phyloP scores from a whole-genome alignment of 2,329 filamentous ascomycete genomes.

The Clonostachys solani region DNA sequence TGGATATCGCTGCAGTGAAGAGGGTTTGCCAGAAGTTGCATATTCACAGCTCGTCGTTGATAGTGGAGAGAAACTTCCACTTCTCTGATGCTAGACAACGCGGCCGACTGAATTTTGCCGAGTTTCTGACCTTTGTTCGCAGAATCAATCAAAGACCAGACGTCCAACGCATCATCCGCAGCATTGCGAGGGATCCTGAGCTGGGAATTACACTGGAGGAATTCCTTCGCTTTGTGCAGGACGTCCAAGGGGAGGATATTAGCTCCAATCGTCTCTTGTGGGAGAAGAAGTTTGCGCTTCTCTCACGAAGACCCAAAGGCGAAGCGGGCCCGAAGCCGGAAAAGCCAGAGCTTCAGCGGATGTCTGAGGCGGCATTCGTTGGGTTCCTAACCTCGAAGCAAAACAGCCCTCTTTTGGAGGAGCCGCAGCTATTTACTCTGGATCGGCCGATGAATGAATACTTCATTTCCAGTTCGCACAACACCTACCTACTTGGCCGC shows the following conservation, averaged over 20 bases:
- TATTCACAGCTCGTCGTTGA: constrained; percentile 79
- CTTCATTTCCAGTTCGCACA: constrained; percentile 97
- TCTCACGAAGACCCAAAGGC: constrained; percentile 54
- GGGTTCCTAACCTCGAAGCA: constrained; percentile 71
- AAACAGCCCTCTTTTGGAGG: constrained; percentile 63
- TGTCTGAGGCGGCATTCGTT: constrained; percentile 77
- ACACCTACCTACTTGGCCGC: constrained; percentile 90
- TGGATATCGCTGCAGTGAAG: constrained; percentile 76
- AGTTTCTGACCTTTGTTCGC: constrained; percentile 81
- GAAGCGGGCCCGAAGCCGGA: constrained; percentile 27
- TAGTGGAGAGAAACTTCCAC: constrained; percentile 70
- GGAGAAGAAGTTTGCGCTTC: constrained; percentile 68
- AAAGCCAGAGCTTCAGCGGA: constrained; percentile 43
- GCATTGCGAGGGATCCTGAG: constrained; percentile 44
- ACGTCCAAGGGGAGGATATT: constrained; percentile 73
- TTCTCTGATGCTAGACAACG: constrained; percentile 62
- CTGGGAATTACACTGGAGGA: constrained; percentile 65
- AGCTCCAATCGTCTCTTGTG: constrained; percentile 61
- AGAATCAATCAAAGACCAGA: constrained; percentile 83
- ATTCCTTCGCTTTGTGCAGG: constrained; percentile 71
- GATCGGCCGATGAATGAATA: constrained; percentile 92
- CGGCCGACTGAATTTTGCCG: constrained; percentile 68
- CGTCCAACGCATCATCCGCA: constrained; percentile 68
- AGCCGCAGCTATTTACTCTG: constrained; percentile 59
- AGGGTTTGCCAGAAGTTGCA: constrained; percentile 85